Evolutionary conservation across 78 protist genomes (phyloP).

Genomic region (slime mould (Dictyostelium discoideum)): DNA sequence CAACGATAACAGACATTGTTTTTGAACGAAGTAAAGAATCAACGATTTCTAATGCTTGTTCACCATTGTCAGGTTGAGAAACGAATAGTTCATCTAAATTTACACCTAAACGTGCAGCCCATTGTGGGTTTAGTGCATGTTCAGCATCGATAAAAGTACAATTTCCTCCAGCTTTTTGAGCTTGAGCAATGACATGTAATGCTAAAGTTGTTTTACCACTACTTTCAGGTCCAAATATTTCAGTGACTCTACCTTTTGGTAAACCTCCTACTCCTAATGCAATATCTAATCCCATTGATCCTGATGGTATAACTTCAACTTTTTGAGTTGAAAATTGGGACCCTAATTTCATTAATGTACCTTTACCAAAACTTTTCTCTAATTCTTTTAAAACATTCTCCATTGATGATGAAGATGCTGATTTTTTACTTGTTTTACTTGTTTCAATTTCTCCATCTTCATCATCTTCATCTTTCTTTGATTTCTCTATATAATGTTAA

Average conservation of each 20-base stretch:
- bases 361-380: slow-evolving; percentile 80
- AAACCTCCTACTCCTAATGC: slow-evolving; percentile 86
- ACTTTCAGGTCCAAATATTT: slow-evolving; percentile 89
- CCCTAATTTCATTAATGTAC: slow-evolving; percentile 67
- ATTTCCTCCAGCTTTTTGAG: slow-evolving; percentile 83
- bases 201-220: slow-evolving; percentile 83
- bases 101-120: slow-evolving; percentile 84
- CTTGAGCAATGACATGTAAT: slow-evolving; percentile 80
- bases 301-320: slow-evolving; percentile 78
- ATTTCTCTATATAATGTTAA: background rate
- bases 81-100: slow-evolving; percentile 75
- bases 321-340: slow-evolving; percentile 61
- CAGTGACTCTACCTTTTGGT: slow-evolving; percentile 78
- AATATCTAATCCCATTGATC: slow-evolving; percentile 82
- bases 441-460: background rate
- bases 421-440: background rate
- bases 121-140: slow-evolving; percentile 82
- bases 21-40: slow-evolving; percentile 73
- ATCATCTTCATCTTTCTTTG: background rate
- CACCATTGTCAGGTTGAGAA: slow-evolving; percentile 88
- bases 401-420: background rate
- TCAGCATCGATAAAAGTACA: slow-evolving; percentile 88
- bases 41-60: slow-evolving; percentile 86
- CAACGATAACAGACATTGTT: slow-evolving; percentile 79
- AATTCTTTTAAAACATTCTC: slow-evolving; percentile 56